Conservation (phyloP, 1,284 basidiomycete genomes). For the Trichosporon sp. region DNA sequence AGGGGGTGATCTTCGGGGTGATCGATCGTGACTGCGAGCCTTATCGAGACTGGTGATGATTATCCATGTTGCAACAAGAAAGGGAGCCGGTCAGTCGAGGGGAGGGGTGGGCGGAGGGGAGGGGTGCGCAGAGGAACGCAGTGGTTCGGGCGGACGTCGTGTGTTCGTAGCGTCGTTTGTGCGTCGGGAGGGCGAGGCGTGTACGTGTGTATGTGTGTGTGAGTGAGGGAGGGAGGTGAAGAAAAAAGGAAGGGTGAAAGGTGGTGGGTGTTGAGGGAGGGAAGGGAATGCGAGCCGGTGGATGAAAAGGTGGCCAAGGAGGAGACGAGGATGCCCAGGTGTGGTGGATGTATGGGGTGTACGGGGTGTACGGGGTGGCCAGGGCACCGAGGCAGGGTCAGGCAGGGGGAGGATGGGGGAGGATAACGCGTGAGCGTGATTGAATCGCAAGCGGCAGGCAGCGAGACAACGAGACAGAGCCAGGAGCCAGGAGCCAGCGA, state of each 20-base stretch:
- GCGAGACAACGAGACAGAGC: neutral
- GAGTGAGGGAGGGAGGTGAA: neutral
- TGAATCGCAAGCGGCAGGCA: neutral
- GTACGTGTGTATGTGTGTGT: neutral
- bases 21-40: conserved; percentile 1
- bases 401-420: neutral
- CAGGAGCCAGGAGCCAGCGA: neutral
- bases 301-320: neutral
- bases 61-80: neutral
- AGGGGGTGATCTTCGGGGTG: conserved; percentile 2
- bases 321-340: neutral
- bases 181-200: neutral
- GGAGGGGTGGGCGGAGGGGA: too few relatives aligned
- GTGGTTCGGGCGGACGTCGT: neutral
- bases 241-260: neutral
- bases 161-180: neutral
- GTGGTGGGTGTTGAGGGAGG: neutral
- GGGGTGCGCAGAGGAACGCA: neutral
- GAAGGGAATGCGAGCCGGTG: neutral
- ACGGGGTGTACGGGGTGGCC: neutral
- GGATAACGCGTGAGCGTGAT: neutral
- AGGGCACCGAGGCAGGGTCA: neutral
- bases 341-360: neutral
- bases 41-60: neutral
- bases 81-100: neutral